Evolutionary conservation across 1,284 basidiomycete genomes (phyloP).

Genomic region (Schizopora paradoxa): DNA sequence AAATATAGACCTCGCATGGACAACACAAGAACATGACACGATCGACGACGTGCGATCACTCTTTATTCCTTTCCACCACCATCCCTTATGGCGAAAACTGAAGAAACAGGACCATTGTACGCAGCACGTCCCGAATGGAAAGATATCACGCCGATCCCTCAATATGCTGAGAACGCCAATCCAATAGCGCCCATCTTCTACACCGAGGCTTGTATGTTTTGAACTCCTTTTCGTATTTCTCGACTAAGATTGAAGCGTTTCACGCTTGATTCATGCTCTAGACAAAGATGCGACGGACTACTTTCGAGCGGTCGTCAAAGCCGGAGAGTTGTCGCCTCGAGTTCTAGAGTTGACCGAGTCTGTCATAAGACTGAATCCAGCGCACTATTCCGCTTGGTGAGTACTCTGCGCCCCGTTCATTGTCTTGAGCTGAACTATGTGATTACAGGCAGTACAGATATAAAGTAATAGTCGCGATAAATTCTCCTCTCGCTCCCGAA

Average conservation of each 20-base stretch:
- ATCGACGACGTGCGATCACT: no score
- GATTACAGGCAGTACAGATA: conserved; percentile 86
- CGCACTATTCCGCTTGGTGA: conserved; percentile 93
- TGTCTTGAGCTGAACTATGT: conserved; percentile 9
- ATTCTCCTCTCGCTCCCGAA: conserved; percentile 67
- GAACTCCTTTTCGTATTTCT: conserved; percentile 4
- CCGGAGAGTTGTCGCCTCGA: conserved; percentile 71
- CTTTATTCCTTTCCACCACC: no score
- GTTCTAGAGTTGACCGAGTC: conserved; percentile 82
- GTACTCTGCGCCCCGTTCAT: conserved; percentile 20
- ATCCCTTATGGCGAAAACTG: no score
- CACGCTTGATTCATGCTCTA: conserved; percentile 29
- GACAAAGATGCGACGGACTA: conserved; percentile 91
- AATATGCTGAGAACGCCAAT: conserved; percentile 66
- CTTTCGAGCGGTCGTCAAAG: conserved; percentile 78
- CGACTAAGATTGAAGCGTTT: conserved; percentile 9
- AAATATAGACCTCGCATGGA: no score
- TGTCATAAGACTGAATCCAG: conserved; percentile 84
- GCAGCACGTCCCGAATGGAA: conserved; percentile 67
- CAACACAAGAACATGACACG: no score
- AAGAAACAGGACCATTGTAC: conserved; percentile 37
- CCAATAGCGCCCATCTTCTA: conserved; percentile 90
- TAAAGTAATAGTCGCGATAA: conserved; percentile 67
- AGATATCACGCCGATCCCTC: conserved; percentile 76
- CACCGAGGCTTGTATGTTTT: conserved; percentile 70